Percentiles rank a stretch among this genome's conserved stretches.
Evolutionary conservation across 164 flowering plant species (phyloP).

Genomic region (Umbilicus rupestris): DNA sequence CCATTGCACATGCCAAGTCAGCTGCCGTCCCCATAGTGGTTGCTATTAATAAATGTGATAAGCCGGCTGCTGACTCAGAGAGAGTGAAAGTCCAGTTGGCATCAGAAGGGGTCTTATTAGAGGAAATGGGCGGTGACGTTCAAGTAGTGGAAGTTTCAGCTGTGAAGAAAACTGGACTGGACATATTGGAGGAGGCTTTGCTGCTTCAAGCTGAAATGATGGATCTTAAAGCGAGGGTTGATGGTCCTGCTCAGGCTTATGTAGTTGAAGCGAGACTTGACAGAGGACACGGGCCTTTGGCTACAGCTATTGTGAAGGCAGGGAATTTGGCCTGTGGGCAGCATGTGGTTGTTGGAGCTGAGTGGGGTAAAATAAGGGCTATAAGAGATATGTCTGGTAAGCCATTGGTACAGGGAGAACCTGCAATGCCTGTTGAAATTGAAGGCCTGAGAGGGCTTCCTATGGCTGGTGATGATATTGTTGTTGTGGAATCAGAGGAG

Average conservation of each 20-base stretch:
- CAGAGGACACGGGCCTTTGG: slow-evolving; percentile 78
- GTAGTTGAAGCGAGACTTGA: slow-evolving; percentile 97
- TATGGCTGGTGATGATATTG: slow-evolving; percentile 92
- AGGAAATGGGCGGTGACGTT: slow-evolving; percentile 93
- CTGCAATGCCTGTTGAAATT: slow-evolving; percentile 86
- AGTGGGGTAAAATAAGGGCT: slow-evolving; percentile 93
- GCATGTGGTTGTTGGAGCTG: slow-evolving; percentile 77
- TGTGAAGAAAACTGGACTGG: slow-evolving; percentile 48
- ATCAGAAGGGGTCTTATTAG: slow-evolving; percentile 67
- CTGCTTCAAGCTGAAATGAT: slow-evolving; percentile 85
- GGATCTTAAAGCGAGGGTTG: slow-evolving; percentile 76
- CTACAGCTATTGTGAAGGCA: slow-evolving; percentile 84
- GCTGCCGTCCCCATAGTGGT: slow-evolving; percentile 90
- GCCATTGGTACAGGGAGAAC: slow-evolving; percentile 40
- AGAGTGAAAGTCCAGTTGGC: slow-evolving; percentile 73
- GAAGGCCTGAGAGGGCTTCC: slow-evolving; percentile 90
- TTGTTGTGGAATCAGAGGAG: slow-evolving; percentile 80
- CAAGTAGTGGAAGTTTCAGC: slow-evolving; percentile 92
- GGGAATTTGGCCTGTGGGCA: slow-evolving; percentile 73
- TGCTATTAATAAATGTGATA: slow-evolving; percentile 90
- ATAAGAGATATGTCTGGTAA: slow-evolving; percentile 62
- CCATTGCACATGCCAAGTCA: slow-evolving; percentile 74
- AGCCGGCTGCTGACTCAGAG: slow-evolving; percentile 82
- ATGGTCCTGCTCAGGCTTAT: slow-evolving; percentile 93
- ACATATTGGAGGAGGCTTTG: slow-evolving; percentile 71